Evolutionary conservation across 495 filamentous ascomycete species (phyloP).

Genomic region (Penicillium lagena): DNA sequence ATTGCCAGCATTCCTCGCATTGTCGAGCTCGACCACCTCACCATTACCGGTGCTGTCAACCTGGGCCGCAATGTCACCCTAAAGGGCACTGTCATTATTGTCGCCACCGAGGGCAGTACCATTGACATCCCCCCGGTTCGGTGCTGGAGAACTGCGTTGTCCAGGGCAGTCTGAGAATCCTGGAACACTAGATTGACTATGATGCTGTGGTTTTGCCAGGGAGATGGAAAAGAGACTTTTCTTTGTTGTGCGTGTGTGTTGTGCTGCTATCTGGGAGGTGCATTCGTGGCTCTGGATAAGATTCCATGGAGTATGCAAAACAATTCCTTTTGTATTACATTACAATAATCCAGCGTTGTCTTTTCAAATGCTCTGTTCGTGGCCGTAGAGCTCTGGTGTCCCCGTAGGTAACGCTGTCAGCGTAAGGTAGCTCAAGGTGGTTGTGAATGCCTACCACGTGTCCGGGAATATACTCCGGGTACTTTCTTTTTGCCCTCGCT

Average conservation of each 20-base stretch:
- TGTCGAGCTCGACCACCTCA: slow-evolving; percentile 94
- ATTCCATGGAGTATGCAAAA: slow-evolving; percentile 25
- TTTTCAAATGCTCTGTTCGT: slow-evolving; percentile 2
- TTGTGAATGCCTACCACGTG: no score
- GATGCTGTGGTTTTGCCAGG: no score
- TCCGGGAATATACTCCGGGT: no score
- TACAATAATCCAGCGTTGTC: slow-evolving; percentile 27
- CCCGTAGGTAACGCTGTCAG: background rate
- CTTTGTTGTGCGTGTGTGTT: slow-evolving; percentile 1
- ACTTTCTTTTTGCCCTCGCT: no score
- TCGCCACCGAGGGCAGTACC: slow-evolving; percentile 93
- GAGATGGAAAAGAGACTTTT: background rate
- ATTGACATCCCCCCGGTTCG: slow-evolving; percentile 94
- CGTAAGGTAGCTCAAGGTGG: background rate
- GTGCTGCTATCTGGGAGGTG: slow-evolving; percentile 15
- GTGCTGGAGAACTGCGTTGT: slow-evolving; percentile 99
- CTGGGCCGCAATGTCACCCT: slow-evolving; percentile 89
- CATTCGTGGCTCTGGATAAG: slow-evolving; percentile 22
- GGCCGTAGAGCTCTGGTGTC: background rate
- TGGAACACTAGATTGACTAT: slow-evolving; percentile 66
- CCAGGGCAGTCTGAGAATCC: slow-evolving; percentile 89
- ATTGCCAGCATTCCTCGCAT: slow-evolving; percentile 96
- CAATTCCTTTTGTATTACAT: slow-evolving; percentile 22
- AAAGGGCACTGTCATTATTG: slow-evolving; percentile 99
- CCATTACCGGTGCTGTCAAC: slow-evolving; percentile 95